phyloP scores from a whole-genome alignment of 768 basidiomycete genomes.

The Erythrobasidium yunnanense region DNA sequence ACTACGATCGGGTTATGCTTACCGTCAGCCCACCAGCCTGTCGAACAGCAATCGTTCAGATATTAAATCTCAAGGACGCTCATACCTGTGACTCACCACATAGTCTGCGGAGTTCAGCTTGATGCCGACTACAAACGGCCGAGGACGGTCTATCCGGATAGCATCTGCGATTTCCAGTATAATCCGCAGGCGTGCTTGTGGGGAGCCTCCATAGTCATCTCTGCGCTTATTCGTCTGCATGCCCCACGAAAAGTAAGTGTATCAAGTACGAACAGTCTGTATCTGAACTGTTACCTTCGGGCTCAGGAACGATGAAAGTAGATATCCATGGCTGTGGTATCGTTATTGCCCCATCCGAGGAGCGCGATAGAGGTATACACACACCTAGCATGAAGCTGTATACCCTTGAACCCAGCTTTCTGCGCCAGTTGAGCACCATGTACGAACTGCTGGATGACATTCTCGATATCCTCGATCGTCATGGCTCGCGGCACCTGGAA shows the following conservation, averaged over 20 bases:
- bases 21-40: constrained; percentile 36
- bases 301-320: constrained; percentile 67
- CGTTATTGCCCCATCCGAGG: not conserved
- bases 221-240: constrained; percentile 49
- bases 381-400: constrained; percentile 56
- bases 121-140: constrained; percentile 60
- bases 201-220: constrained; percentile 55
- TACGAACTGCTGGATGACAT: constrained; percentile 55
- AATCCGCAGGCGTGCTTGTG: constrained; percentile 47
- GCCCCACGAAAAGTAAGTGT: not conserved
- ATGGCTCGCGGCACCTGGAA: constrained; percentile 59
- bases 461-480: constrained; percentile 53
- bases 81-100: constrained; percentile 38
- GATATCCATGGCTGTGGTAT: constrained; percentile 64
- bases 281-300: constrained; percentile 61
- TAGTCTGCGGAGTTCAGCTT: constrained; percentile 77
- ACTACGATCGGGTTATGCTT: not conserved
- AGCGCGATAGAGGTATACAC: not conserved
- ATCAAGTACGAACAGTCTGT: too few relatives aligned
- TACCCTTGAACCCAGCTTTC: constrained; percentile 67
- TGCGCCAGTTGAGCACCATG: constrained; percentile 56
- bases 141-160: constrained; percentile 52
- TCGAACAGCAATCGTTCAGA: not conserved
- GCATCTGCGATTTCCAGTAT: constrained; percentile 50
- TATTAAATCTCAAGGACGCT: not conserved